Evolutionary conservation across 164 flowering plant genomes (phyloP), one percentile per base, ranked within the genome.

Genomic region (Nymphaea thermarum): DNA sequence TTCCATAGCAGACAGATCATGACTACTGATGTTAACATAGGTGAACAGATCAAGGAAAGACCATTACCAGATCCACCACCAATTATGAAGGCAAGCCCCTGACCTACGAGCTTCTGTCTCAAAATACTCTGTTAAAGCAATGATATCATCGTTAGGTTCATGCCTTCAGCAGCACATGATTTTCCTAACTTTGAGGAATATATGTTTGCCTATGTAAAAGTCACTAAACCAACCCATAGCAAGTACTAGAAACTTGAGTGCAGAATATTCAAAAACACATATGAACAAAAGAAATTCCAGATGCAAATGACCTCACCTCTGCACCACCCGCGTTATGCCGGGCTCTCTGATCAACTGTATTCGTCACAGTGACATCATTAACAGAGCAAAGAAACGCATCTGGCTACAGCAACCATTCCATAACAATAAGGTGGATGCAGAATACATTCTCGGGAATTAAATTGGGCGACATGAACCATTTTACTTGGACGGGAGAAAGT

Each of bases 301-400:
- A 51, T 51, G 3, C 4, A 51, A 51, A 69, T 51, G 59, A 60
- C 66, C 88, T 82, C 70, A 94, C 99, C 95, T 94, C 96, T 69
- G 78, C 82, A 75, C 93, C 83, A 71, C 66, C 71, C 8, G 84
- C 74, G 62, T 77, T 77, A 76, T 91, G 86, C 11, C 90, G 93
- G 11, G 81, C 83, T 79, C 99, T 86, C 67, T 79, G 99, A 75
- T 91, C 93, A 74, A 83, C 65, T 57, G 90, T 79, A 71, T 86
- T 88, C 44, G 77, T 86, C 71, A 94, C 96, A 78, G 83, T 88
- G 65, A 94, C 99, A 78, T 91, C 94, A 79, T 83, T 85, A 75
- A 91, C 71, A 2, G 99, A 94, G 84, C 99, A 94, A 71, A 94
- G 95, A 70, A 94, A 94, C 62, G 96, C 95, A 90, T 94, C 99